Percentiles rank a stretch among this genome's conserved stretches.
Evolutionary conservation across 176 grass and related monocot species (phyloP).

Genomic region (Oryza officinalis): DNA sequence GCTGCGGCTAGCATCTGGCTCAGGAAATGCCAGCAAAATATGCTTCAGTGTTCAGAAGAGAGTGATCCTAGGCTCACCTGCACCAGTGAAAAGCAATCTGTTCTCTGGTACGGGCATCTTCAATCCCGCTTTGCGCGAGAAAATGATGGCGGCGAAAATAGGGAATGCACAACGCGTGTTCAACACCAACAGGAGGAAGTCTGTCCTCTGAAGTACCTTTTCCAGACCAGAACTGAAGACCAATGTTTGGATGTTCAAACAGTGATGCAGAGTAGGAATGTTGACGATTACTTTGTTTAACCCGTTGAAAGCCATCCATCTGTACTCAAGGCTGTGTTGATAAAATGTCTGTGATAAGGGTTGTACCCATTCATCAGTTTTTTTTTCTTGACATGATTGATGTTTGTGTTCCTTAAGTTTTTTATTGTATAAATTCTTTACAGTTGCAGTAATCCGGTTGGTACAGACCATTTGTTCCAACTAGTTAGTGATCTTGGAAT

Average conservation of each 20-base stretch:
- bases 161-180: constrained; percentile 47
- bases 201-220: constrained; percentile 46
- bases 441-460: not conserved
- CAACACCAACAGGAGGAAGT: constrained; percentile 61
- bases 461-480: not conserved
- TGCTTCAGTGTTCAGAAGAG: constrained; percentile 69
- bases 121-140: constrained; percentile 41
- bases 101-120: constrained; percentile 45
- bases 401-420: not conserved
- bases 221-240: constrained; percentile 3
- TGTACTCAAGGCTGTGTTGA: constrained; percentile 8
- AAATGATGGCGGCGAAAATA: constrained; percentile 26
- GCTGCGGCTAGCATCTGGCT: constrained; percentile 31
- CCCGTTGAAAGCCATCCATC: constrained; percentile 25
- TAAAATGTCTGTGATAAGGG: constrained; percentile 13
- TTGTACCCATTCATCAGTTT: not conserved
- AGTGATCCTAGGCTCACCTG: constrained; percentile 41
- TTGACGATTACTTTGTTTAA: not conserved
- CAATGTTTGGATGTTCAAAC: constrained; percentile 46
- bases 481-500: not conserved
- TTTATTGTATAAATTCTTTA: not conserved
- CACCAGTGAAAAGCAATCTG: constrained; percentile 3
- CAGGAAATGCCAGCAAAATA: constrained; percentile 48
- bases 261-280: not conserved
- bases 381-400: not conserved